Evolutionary conservation across 139 green algal species (phyloP).

Genomic region (Trebouxia sp.): DNA sequence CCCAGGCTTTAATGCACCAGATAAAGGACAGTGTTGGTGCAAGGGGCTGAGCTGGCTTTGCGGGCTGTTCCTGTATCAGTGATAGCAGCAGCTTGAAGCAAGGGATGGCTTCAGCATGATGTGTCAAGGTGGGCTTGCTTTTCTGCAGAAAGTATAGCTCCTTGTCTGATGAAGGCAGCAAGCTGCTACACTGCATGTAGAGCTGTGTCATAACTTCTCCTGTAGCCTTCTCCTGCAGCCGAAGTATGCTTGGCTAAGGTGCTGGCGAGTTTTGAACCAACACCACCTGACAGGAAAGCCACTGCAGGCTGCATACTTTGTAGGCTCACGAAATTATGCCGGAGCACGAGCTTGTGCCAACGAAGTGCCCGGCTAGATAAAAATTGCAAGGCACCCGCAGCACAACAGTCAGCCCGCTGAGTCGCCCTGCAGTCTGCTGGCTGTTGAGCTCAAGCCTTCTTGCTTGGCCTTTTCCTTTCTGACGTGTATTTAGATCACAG

Average conservation of each 20-base stretch:
- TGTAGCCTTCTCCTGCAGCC: neutral
- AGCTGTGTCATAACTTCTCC: neutral
- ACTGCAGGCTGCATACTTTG: neutral
- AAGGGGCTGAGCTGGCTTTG: neutral
- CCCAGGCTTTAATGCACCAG: neutral
- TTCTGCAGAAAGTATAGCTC: neutral
- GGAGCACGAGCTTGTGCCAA: neutral
- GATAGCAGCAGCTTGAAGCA: neutral
- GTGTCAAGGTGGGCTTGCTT: neutral
- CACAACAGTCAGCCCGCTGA: neutral
- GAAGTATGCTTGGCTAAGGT: neutral
- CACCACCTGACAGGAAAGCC: neutral
- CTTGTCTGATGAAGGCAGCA: neutral
- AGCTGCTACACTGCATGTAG: neutral
- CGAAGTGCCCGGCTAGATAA: neutral
- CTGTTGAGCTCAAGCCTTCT: neutral
- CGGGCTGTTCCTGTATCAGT: neutral
- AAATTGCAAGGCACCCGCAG: neutral
- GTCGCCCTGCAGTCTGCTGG: neutral
- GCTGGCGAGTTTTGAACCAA: neutral
- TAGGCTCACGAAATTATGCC: neutral
- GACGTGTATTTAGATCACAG: neutral
- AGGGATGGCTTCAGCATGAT: neutral
- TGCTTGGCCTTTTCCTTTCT: neutral
- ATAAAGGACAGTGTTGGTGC: neutral